Percentiles rank a stretch among this genome's conserved stretches.
These are phyloP conservation scores for Leishmania martiniquensis DNA, from an alignment of 208 protist genomes.

Conservation along the genomic window DNA sequence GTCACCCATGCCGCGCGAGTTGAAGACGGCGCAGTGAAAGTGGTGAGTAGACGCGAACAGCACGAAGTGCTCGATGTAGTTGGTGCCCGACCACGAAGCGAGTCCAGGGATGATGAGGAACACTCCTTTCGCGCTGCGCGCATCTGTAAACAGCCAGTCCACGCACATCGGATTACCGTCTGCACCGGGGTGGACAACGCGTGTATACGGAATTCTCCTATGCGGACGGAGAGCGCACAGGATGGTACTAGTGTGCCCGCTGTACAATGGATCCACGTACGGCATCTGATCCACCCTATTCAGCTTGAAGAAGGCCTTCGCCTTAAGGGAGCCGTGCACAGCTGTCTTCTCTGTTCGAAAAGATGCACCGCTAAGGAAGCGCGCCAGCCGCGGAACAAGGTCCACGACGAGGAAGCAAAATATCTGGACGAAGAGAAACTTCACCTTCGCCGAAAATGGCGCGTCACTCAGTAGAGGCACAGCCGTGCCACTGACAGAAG, in stretches of 20 bases:
- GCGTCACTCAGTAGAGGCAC: neutral
- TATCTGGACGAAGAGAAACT: conserved; percentile 34
- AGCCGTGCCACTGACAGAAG: neutral
- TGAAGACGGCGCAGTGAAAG: conserved; percentile 76
- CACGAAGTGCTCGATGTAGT: conserved; percentile 79
- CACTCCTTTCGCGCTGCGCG: conserved; percentile 33
- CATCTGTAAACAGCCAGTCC: conserved; percentile 55
- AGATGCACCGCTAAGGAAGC: conserved; percentile 4
- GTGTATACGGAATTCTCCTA: conserved; percentile 43
- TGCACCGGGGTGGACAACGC: conserved; percentile 38
- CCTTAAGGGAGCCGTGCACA: conserved; percentile 11
- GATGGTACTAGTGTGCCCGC: conserved; percentile 66
- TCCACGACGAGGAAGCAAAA: conserved; percentile 21
- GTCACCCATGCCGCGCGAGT: conserved; percentile 71
- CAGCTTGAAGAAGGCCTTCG: conserved; percentile 34
- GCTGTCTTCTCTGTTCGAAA: neutral
- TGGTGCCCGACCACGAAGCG: conserved; percentile 71
- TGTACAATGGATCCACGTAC: conserved; percentile 59
- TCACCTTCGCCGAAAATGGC: conserved; percentile 24
- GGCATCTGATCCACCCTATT: conserved; percentile 18
- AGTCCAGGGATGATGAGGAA: conserved; percentile 75
- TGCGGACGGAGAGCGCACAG: conserved; percentile 61
- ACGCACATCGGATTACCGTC: conserved; percentile 78
- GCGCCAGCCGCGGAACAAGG: conserved; percentile 10
- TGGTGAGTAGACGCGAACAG: conserved; percentile 38